A percentile compares a stretch with the other conserved stretches of the same genome.
These are phyloP conservation scores for Clitopilus hobsonii DNA, from an alignment of 768 basidiomycete species.

Conservation along the genomic window DNA sequence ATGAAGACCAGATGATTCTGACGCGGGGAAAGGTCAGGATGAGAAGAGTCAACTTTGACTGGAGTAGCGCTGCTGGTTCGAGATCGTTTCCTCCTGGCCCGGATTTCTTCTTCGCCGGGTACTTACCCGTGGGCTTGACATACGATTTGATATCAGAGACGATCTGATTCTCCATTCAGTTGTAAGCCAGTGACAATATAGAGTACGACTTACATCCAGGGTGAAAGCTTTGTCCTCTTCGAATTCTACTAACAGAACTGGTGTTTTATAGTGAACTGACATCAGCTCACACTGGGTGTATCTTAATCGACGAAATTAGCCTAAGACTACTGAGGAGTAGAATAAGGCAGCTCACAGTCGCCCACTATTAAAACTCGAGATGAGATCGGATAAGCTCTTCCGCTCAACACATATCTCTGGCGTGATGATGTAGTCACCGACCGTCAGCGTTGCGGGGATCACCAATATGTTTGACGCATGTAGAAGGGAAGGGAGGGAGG, in stretches of 20 bases:
- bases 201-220: conserved; percentile 55
- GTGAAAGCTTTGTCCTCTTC: conserved; percentile 96
- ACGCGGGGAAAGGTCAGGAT: conserved; percentile 88
- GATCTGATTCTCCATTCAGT: conserved; percentile 29
- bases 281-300: conserved; percentile 97
- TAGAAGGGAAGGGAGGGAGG: conserved; percentile 83
- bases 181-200: not conserved
- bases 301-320: conserved; percentile 32
- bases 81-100: conserved; percentile 19
- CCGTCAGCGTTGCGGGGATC: conserved; percentile 87
- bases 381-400: conserved; percentile 89
- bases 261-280: conserved; percentile 94
- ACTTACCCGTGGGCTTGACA: conserved; percentile 56
- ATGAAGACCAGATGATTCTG: conserved; percentile 96
- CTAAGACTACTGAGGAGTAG: not conserved
- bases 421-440: conserved; percentile 94
- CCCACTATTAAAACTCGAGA: conserved; percentile 92
- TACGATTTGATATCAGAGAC: conserved; percentile 66
- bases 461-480: conserved; percentile 79
- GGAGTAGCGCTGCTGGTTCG: conserved; percentile 48
- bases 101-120: conserved; percentile 46
- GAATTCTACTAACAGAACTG: conserved; percentile 92
- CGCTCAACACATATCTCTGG: conserved; percentile 96
- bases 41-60: conserved; percentile 90
- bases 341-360: conserved; percentile 62